These are phyloP conservation scores for Gossypium stocksii DNA, from an alignment of 345 rosid genomes.

Conservation along the genomic window DNA sequence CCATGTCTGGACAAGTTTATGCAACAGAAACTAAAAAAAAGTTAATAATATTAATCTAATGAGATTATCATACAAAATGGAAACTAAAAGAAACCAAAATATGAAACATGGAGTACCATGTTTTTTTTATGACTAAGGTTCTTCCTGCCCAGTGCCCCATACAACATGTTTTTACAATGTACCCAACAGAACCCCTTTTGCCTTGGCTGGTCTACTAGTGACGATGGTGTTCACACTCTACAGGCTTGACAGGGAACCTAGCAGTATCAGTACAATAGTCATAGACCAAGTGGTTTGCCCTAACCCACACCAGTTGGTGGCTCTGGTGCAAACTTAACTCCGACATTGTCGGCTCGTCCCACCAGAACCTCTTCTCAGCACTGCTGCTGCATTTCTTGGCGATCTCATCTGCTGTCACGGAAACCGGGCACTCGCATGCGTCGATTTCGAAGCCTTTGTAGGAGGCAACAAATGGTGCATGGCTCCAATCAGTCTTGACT, in stretches of 20 bases:
- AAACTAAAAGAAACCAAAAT: slow-evolving; percentile 6
- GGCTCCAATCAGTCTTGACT: slow-evolving; percentile 92
- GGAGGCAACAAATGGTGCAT: slow-evolving; percentile 86
- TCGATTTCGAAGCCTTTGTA: slow-evolving; percentile 75
- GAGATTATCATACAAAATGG: slow-evolving; percentile 7
- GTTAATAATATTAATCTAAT: not conserved
- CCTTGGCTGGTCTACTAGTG: slow-evolving; percentile 32
- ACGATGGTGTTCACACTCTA: slow-evolving; percentile 88
- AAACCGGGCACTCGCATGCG: slow-evolving; percentile 64
- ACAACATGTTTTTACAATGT: slow-evolving; percentile 1
- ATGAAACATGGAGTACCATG: slow-evolving; percentile 15
- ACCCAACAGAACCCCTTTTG: not conserved
- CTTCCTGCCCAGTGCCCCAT: not conserved
- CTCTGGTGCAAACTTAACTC: slow-evolving; percentile 78
- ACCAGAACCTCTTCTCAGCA: slow-evolving; percentile 66
- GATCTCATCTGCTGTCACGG: slow-evolving; percentile 37
- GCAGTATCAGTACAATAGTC: slow-evolving; percentile 75
- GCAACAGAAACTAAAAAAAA: not conserved
- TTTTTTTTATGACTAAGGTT: not conserved
- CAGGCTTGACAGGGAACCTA: slow-evolving; percentile 74
- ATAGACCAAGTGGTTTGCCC: slow-evolving; percentile 83
- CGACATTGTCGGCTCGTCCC: slow-evolving; percentile 81
- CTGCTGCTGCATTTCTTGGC: slow-evolving; percentile 57
- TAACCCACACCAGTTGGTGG: slow-evolving; percentile 95
- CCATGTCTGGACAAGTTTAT: not conserved